Base-by-base conservation (phyloP, 202 grass and related monocot species). In the Bolboschoenoplectus hybrid region DNA sequence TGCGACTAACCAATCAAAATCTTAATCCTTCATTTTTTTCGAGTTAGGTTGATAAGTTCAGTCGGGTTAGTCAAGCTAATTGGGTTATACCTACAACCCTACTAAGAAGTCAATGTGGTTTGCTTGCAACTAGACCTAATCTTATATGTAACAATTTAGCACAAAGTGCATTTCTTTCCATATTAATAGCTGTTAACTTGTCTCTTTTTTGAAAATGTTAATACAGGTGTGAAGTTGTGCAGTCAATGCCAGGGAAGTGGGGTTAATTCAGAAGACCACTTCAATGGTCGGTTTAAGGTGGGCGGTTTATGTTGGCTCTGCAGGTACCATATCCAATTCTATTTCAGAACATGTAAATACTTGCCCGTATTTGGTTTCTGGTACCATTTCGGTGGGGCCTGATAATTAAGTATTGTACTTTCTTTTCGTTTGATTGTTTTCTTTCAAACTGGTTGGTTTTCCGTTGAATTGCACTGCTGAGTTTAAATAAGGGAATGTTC, bases 221-320 rank as follows among this genome's bases (percentile, higher is more conserved):
- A 74, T 88, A 91, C 86, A 98, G 97, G 93, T 41, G 86, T 89
- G 61, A 90, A 91, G 65, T 0, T 43, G 40, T 98, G 97, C 83
- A 84, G 56, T 66, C 92, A 98, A 84, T 98, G 97, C 85, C 32
- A 88, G 85, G 93, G 93, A 82, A 67, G 7, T 2, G 97, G 89
- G 78, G 97, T 94, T 51, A 96, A 98, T 94, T 87, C 86, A 63
- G 90, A 84, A 58, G 96, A 98, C 63, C 92, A 98, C 82, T 98
- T 95, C 84, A 67, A 90, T 81, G 97, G 97, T 35, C 93, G 91
- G 86, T 98, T 98, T 86, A 98, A 98, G 90, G 90, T 85, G 50
- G 97, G 97, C 79, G 89, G 70, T 60, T 50, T 89, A 75, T 98
- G 97, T 72, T 98, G 97, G 97, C 93, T 98, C 89, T 98, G 97